Percentiles rank a stretch among this genome's conserved stretches.
Conservation (phyloP, 495 filamentous ascomycete species). For the Cenococcum geophilum region DNA sequence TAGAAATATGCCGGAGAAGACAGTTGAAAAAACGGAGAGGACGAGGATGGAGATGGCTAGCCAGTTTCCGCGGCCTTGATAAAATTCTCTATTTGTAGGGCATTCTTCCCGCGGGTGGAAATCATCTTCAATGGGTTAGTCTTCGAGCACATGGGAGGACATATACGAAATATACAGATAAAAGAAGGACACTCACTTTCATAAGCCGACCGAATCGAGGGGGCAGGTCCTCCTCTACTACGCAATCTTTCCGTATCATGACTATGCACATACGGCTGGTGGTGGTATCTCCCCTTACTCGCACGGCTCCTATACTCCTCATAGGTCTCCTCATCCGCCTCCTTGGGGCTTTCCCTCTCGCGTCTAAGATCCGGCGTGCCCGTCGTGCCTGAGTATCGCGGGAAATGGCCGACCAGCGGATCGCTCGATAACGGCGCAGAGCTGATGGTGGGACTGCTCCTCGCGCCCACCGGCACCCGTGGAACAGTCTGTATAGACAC, state of each 20-base stretch:
- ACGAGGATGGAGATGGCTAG: conserved; percentile 52
- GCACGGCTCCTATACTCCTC: conserved; percentile 18
- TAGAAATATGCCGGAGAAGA: conserved; percentile 60
- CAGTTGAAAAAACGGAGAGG: conserved; percentile 60
- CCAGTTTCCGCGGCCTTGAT: conserved; percentile 47
- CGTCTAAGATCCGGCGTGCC: conserved; percentile 27
- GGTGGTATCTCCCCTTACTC: conserved; percentile 9
- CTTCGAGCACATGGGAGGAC: too few species aligned
- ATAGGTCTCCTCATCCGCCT: conserved; percentile 11
- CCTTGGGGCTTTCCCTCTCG: conserved; percentile 21
- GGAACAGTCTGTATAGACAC: conserved; percentile 26
- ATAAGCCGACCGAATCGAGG: conserved; percentile 26
- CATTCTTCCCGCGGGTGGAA: conserved; percentile 29
- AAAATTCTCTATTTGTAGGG: conserved; percentile 33
- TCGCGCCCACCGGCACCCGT: conserved; percentile 15
- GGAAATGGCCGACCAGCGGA: conserved; percentile 21
- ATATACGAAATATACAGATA: too few species aligned
- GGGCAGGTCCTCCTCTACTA: conserved; percentile 1
- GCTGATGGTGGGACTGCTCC: conserved; percentile 10
- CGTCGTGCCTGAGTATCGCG: conserved; percentile 6
- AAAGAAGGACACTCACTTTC: conserved; percentile 15
- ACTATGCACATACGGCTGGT: conserved; percentile 16
- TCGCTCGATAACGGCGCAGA: conserved; percentile 21
- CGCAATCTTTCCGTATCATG: conserved; percentile 20
- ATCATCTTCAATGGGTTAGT: conserved; percentile 13